Conservation (phyloP, 169 alveolate genomes). For the Plasmodium inui region DNA sequence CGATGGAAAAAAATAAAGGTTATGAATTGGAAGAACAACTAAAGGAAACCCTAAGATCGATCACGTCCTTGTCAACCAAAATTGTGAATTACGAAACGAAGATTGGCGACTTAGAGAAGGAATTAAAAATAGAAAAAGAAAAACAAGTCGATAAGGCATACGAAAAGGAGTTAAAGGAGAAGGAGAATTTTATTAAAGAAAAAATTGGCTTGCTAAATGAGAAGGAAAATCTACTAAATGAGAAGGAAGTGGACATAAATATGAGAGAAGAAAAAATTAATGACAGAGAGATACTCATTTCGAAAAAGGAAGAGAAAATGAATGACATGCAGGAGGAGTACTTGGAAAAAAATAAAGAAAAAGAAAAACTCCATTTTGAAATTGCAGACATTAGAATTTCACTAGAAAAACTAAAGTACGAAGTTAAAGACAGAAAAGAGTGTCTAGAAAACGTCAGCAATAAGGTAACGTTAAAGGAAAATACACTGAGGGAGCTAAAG, state of each 20-base stretch:
- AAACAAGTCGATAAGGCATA: conserved; percentile 29
- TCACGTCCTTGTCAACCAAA: conserved; percentile 36
- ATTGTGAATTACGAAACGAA: conserved; percentile 18
- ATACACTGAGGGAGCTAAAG: conserved; percentile 30
- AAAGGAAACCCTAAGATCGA: conserved; percentile 48
- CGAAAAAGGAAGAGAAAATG: conserved; percentile 56
- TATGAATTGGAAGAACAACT: conserved; percentile 43
- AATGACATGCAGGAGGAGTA: conserved; percentile 28
- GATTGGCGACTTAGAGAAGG: conserved; percentile 53
- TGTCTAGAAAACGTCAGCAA: conserved; percentile 44
- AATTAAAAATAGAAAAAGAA: conserved; percentile 34
- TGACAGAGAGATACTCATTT: conserved; percentile 29
- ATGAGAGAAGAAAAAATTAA: conserved; percentile 50
- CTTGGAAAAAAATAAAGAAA: conserved; percentile 63
- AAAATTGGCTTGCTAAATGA: conserved; percentile 33
- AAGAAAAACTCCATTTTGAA: conserved; percentile 36
- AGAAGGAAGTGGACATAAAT: conserved; percentile 42
- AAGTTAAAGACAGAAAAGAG: conserved; percentile 49
- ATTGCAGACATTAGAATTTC: conserved; percentile 22
- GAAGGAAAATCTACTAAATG: conserved; percentile 18
- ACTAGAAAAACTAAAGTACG: conserved; percentile 37
- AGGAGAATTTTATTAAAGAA: conserved; percentile 26
- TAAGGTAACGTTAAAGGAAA: conserved; percentile 41
- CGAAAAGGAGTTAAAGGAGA: conserved; percentile 47
- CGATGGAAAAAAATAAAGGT: not conserved